Base-by-base conservation (phyloP, 2,329 filamentous ascomycete species). In the Pseudopithomyces maydicus region DNA sequence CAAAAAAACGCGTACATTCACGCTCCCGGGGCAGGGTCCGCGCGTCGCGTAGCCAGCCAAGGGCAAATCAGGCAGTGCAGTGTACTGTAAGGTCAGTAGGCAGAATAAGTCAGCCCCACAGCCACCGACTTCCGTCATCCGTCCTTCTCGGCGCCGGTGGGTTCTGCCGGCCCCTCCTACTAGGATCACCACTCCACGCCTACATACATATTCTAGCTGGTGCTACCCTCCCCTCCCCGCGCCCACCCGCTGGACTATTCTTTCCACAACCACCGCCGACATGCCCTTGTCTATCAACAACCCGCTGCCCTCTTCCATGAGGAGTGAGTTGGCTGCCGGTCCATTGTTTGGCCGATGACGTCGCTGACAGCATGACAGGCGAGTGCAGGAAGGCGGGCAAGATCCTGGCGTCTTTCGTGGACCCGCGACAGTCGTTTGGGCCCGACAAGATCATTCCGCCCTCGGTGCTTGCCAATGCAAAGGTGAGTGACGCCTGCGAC, bases 371-470 rank as follows among this genome's bases (percentile, higher is more conserved):
- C 56, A 66, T 47, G 56, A 66, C 78, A 97, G 94, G 92, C 81
- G 95, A 99, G 81, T 98, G 95, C 81, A 95, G 90, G 78, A 99
- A 99, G 80, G 95, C 92, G 74, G 90, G 90, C 74, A 97, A 96
- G 83, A 98, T 98, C 71, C 85, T 99, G 67, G 86, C 90, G 44
- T 96, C 93, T 12, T 99, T 99, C 76, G 86, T 98, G 74, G 95
- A 98, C 74, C 95, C 95, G 19, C 86, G 88, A 73, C 94, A 98
- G 81, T 81, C 94, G 19, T 97, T 98, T 76, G 92, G 94, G 6
- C 94, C 95, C 54, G 95, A 98, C 78, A 98, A 98, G 78, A 88
- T 99, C 74, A 99, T 99, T 68, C 95, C 95, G 48, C 93, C 94
- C 7, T 85, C 89, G 51, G 85, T 99, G 67, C 88, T 99, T 68